phyloP scores from a whole-genome alignment of 192 early-diverging fungal genomes.

The Haplosporangium gracile region DNA sequence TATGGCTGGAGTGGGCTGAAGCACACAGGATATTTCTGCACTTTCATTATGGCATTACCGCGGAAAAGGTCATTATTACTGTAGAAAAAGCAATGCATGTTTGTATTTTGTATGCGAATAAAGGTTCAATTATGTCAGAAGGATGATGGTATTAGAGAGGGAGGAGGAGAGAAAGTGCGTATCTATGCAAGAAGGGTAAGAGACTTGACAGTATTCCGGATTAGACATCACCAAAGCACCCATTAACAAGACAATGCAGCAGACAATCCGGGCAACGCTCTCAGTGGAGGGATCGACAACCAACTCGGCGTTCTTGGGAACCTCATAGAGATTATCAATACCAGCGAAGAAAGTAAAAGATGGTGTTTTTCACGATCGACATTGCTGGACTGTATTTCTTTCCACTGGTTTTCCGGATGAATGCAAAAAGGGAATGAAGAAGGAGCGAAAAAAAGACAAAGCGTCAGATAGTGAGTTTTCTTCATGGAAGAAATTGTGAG shows the following conservation, averaged over 20 bases:
- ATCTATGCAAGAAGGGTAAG: not conserved
- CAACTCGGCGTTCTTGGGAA: constrained; percentile 79
- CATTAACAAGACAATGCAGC: constrained; percentile 90
- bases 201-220: not conserved
- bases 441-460: not conserved
- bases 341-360: constrained; percentile 90
- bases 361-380: constrained; percentile 36
- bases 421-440: not conserved
- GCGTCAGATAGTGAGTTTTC: not conserved
- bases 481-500: not conserved
- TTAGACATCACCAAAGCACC: constrained; percentile 68
- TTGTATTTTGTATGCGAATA: not conserved
- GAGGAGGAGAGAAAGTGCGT: not conserved
- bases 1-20: not conserved
- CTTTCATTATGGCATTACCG: not conserved
- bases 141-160: constrained; percentile 1
- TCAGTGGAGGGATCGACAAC: constrained; percentile 78
- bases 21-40: not conserved
- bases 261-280: constrained; percentile 89
- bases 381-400: not conserved
- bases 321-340: constrained; percentile 93
- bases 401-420: not conserved
- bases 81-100: not conserved
- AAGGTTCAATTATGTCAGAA: constrained; percentile 29
- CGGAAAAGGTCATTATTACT: not conserved